Evolutionary conservation across 2,329 filamentous ascomycete genomes (phyloP).

Genomic region (Talaromyces albobiverticillius): DNA sequence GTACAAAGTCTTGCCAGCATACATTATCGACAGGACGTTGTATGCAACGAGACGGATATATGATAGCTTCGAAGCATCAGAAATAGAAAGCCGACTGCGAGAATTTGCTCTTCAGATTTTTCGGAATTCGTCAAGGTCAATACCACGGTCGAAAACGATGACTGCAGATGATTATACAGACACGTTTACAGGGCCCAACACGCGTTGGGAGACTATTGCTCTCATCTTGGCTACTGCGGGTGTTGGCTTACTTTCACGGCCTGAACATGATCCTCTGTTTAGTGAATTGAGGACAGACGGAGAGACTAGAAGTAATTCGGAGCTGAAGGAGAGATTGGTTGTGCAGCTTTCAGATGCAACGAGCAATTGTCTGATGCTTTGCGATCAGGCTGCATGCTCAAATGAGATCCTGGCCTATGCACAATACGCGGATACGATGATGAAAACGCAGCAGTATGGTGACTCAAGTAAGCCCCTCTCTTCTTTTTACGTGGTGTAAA

Average conservation of each 20-base stretch:
- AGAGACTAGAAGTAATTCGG: slow-evolving; percentile 11
- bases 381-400: slow-evolving; percentile 30
- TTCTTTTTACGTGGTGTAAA: not conserved
- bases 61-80: slow-evolving; percentile 21
- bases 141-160: slow-evolving; percentile 26
- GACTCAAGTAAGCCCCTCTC: slow-evolving; percentile 30
- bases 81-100: slow-evolving; percentile 26
- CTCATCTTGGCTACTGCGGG: slow-evolving; percentile 38
- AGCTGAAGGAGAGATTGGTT: slow-evolving; percentile 28
- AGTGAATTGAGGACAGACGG: slow-evolving; percentile 5
- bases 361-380: slow-evolving; percentile 30
- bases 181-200: slow-evolving; percentile 19
- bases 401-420: slow-evolving; percentile 34
- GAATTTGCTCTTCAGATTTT: slow-evolving; percentile 27
- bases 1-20: slow-evolving; percentile 23
- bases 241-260: slow-evolving; percentile 30
- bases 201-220: slow-evolving; percentile 26
- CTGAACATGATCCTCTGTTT: slow-evolving; percentile 31
- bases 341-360: slow-evolving; percentile 33
- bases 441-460: slow-evolving; percentile 33
- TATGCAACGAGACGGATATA: slow-evolving; percentile 26
- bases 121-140: slow-evolving; percentile 27
- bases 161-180: slow-evolving; percentile 30
- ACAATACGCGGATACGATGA: slow-evolving; percentile 31
- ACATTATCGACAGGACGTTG: slow-evolving; percentile 25